Base-by-base conservation (phyloP, 1,139 yeast species). In the Candida tropicalis region DNA sequence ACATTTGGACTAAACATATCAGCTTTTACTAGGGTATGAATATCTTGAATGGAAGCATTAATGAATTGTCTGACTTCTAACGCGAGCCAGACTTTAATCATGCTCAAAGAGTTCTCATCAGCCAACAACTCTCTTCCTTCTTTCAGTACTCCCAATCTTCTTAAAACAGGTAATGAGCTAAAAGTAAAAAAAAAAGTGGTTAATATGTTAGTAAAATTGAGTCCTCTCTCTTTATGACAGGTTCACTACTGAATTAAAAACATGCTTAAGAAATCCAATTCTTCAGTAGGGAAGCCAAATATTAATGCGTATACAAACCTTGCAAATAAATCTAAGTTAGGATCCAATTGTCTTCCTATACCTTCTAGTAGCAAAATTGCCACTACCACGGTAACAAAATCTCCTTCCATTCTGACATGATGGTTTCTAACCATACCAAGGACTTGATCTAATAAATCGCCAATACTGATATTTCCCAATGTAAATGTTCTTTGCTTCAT, bases 351-450 rank as follows among this genome's bases (percentile, higher is more conserved):
- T 60, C 98, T 75, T 16, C 99, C 99, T 44, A 93, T 87, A 11
- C 99, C 99, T 65, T 93, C 99, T 45, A 93, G 67, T 46, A 93
- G 72, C 41, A 93, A 66, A 28, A 93, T 90, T 1, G 98, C 96
- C 32, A 93, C 90, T 13, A 93, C 87, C 22, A 95, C 96, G 20
- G 96, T 89, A 38, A 93, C 84, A 58, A 93, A 93, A 62, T 93
- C 99, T 6, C 96, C 95, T 58, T 93, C 99, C 97, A 95, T 87
- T 59, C 97, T 77, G 16, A 93, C 99, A 62, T 95, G 99, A 61
- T 93, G 99, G 13, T 74, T 72, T 46, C 98, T 75, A 13, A 95
- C 98, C 97, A 93, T 90, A 1, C 83, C 73, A 47, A 93, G 73
- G 71, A 93, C 93, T 58, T 83, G 87, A 53, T 90, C 95, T 46